Conservation (phyloP, 208 protist genomes). For the Blastocrithidia nonstop region DNA sequence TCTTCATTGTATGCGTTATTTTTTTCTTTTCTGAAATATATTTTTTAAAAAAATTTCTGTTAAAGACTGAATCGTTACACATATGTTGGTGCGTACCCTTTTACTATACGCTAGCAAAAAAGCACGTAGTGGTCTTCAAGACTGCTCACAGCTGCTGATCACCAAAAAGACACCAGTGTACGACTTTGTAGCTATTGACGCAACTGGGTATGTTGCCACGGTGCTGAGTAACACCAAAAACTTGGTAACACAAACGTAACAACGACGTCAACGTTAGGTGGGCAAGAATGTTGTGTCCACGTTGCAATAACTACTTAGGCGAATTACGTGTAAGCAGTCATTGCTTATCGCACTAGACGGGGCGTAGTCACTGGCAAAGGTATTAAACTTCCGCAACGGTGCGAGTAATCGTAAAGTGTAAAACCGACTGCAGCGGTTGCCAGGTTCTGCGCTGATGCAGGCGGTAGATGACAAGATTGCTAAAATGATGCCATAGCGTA, state of each 20-base stretch:
- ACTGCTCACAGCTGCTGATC: slow-evolving; percentile 44
- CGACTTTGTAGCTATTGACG: slow-evolving; percentile 71
- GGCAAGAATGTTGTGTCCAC: slow-evolving; percentile 36
- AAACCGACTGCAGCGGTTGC: slow-evolving; percentile 31
- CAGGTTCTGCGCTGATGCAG: slow-evolving; percentile 41
- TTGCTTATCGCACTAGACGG: slow-evolving; percentile 64
- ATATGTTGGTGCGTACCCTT: too few relatives aligned
- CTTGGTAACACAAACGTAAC: slow-evolving; percentile 26
- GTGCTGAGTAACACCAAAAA: slow-evolving; percentile 50
- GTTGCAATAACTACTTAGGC: slow-evolving; percentile 51
- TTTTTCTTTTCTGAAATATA: too few relatives aligned
- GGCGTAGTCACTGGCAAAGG: slow-evolving; percentile 42
- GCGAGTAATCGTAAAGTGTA: slow-evolving; percentile 24
- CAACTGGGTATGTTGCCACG: slow-evolving; percentile 34
- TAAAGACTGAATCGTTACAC: too few relatives aligned
- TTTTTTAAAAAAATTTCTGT: too few relatives aligned
- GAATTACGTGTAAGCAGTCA: slow-evolving; percentile 25
- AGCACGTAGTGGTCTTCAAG: too few relatives aligned
- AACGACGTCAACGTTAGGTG: slow-evolving; percentile 36
- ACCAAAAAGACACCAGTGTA: slow-evolving; percentile 70
- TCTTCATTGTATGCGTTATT: too few relatives aligned
- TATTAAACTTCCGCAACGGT: slow-evolving; percentile 13
- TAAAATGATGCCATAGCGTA: slow-evolving; percentile 36
- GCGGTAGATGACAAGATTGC: slow-evolving; percentile 68
- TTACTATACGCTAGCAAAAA: too few relatives aligned